Evolutionary conservation across 345 rosid genomes (phyloP).

Genomic region (Turnera subulata): DNA sequence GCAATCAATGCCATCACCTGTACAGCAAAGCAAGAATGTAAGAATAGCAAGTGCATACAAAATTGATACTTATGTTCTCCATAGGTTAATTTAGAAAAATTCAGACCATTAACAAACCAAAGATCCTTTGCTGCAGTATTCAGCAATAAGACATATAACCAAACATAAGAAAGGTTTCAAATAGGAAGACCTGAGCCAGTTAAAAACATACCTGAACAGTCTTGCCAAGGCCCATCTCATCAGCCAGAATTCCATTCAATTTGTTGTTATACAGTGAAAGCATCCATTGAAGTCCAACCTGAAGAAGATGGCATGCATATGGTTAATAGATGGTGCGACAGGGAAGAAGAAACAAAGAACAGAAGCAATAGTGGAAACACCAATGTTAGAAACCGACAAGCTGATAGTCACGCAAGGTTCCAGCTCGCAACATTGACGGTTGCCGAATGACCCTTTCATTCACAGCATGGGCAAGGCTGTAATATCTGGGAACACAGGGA

Average conservation of each 20-base stretch:
- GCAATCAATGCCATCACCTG: slow-evolving; percentile 99
- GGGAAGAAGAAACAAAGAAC: slow-evolving; percentile 8
- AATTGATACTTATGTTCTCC: slow-evolving; percentile 4
- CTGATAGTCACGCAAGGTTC: slow-evolving; percentile 97
- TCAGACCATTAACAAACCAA: not conserved
- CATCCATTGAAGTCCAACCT: slow-evolving; percentile 99
- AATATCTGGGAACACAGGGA: slow-evolving; percentile 54
- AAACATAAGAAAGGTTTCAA: too few relatives aligned
- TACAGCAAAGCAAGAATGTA: slow-evolving; percentile 19
- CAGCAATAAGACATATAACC: too few relatives aligned
- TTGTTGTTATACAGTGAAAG: slow-evolving; percentile 97
- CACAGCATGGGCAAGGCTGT: slow-evolving; percentile 97
- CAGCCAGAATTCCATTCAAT: slow-evolving; percentile 97
- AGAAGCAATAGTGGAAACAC: slow-evolving; percentile 7
- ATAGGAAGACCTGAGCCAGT: not conserved
- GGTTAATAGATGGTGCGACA: too few relatives aligned
- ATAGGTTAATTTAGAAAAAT: not conserved
- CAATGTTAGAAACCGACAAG: slow-evolving; percentile 56
- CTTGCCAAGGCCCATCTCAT: slow-evolving; percentile 99
- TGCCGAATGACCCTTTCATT: slow-evolving; percentile 83
- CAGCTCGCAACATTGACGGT: slow-evolving; percentile 94
- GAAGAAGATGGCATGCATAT: slow-evolving; percentile 15
- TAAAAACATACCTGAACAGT: slow-evolving; percentile 79
- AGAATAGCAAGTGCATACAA: slow-evolving; percentile 1
- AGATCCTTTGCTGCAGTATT: too few relatives aligned